Evolutionary conservation across 2,329 filamentous ascomycete genomes (phyloP), one percentile per base, ranked within the genome.

Genomic region (Stemphylium beticola): DNA sequence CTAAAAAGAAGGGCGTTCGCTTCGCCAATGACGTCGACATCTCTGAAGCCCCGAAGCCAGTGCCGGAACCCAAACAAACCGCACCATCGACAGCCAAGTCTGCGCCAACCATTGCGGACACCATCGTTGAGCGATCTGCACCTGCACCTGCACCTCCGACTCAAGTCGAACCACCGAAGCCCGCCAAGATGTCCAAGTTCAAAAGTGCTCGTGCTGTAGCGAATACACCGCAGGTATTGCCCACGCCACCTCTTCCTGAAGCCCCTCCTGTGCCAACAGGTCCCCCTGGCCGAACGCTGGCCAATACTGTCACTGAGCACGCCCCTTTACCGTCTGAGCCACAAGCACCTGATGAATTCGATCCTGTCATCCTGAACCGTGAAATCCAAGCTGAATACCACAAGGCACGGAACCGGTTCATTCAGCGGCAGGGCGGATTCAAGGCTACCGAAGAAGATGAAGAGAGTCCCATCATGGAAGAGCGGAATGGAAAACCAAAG

Each of bases 351-450:
- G 72, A 78, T 36, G 78, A 75, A 17, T 80, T 93, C 34, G 89
- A 96, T 64, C 85, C 89, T 4, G 81, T 86, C 17, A 78, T 93
- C 26, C 80, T 93, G 45, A 84, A 89, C 48, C 87, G 90, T 58
- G 89, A 96, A 73, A 87, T 96, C 12, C 88, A 90, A 7, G 85
- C 86, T 33, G 90, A 96, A 69, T 96, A 96, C 74, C 89, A 96
- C 73, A 87, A 85, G 39, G 82, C 91, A 74, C 88, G 93, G 17
- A 96, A 93, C 71, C 85, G 85, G 67, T 87, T 96, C 76, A 92
- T 97, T 49, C 86, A 92, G 63, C 84, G 87, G 64, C 86, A 95
- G 65, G 92, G 92, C 46, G 92, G 92, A 3, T 96, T 96, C 73
- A 78, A 89, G 65, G 65, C 72, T 2, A 83, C 85, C 53, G 85